A percentile compares a stretch with the other conserved stretches of the same genome.
Evolutionary conservation across 441 rosid genomes (phyloP).

Genomic region (Manihot esculenta): DNA sequence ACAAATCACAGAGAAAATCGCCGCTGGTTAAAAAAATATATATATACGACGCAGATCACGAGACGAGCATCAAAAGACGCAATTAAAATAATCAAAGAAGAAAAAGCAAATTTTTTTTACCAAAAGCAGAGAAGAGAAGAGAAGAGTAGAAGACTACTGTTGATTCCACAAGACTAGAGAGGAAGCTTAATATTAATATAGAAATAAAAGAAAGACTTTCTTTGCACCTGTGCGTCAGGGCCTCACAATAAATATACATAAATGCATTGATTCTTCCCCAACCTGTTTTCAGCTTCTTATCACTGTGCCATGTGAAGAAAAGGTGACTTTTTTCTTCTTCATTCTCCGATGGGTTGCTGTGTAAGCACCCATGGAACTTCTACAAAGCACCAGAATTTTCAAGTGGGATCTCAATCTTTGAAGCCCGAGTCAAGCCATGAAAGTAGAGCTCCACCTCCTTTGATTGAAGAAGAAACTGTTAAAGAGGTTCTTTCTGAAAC

Average conservation of each 20-base stretch:
- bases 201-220: too few species aligned
- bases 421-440: conserved; percentile 29
- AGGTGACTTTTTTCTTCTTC: not conserved
- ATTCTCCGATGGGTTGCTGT: conserved; percentile 63
- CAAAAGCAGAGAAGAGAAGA: too few species aligned
- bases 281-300: not conserved
- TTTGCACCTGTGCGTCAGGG: too few species aligned
- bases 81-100: not conserved
- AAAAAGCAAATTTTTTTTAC: too few species aligned
- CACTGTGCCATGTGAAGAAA: not conserved
- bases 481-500: conserved; percentile 74
- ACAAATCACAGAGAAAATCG: too few species aligned
- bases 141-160: too few species aligned
- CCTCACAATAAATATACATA: not conserved
- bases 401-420: conserved; percentile 17
- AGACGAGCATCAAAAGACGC: conserved; percentile 2
- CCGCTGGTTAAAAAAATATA: too few species aligned
- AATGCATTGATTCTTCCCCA: not conserved
- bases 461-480: conserved; percentile 53
- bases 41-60: conserved; percentile 1
- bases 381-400: conserved; percentile 1
- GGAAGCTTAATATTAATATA: too few species aligned
- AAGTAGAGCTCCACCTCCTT: conserved; percentile 46
- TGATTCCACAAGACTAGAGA: too few species aligned
- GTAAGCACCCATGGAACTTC: conserved; percentile 34